phyloP scores from a whole-genome alignment of 2,329 filamentous ascomycete species.

The Fusarium sp. region DNA sequence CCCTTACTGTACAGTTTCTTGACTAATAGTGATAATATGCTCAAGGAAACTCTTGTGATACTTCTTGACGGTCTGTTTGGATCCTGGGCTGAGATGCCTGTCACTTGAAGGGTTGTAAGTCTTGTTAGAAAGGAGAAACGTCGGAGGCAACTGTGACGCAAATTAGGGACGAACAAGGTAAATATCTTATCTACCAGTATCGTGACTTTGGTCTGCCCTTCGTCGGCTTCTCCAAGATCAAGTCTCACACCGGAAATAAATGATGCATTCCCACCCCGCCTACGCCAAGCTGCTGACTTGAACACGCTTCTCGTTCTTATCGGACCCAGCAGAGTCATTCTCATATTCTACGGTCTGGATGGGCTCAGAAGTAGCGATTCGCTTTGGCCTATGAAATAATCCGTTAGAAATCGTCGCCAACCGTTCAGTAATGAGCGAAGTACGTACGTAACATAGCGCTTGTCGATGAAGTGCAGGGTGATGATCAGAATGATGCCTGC shows the following conservation, averaged over 20 bases:
- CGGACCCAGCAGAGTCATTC: not conserved
- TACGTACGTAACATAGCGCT: constrained; percentile 1
- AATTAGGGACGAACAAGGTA: too few relatives aligned
- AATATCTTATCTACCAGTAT: not conserved
- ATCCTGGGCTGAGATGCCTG: not conserved
- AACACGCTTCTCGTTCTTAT: not conserved
- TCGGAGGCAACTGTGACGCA: not conserved
- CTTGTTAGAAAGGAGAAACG: not conserved
- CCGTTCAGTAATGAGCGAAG: rapidly evolving
- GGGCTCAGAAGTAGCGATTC: not conserved
- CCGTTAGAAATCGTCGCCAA: not conserved
- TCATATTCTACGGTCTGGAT: not conserved
- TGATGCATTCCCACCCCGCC: rapidly evolving
- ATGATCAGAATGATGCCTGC: not conserved
- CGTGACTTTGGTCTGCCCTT: not conserved
- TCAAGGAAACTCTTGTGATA: not conserved
- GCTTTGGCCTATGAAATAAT: not conserved
- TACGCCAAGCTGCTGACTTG: not conserved
- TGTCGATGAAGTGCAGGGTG: not conserved
- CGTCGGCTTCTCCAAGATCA: not conserved
- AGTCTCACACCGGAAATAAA: not conserved
- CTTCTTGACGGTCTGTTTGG: not conserved
- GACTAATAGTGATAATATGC: not conserved
- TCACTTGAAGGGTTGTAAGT: not conserved
- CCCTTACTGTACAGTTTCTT: not conserved